Percentiles rank a stretch among this genome's conserved stretches.
phyloP scores from a whole-genome alignment of 257 asterid genomes.

The Lithospermum erythrorhizon region DNA sequence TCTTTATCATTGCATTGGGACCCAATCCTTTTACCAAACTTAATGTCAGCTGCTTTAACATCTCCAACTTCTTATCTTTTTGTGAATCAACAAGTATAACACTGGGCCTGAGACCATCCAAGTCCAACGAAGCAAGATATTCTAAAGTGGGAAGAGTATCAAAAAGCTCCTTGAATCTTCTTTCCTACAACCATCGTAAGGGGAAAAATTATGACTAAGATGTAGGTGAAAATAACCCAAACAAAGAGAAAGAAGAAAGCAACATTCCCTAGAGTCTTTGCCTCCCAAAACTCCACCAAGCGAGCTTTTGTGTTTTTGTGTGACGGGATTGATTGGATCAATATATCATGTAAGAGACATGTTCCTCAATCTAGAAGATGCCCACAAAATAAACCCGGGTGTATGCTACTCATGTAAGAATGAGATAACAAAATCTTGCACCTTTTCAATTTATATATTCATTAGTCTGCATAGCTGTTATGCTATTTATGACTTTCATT shows the following conservation, averaged over 20 bases:
- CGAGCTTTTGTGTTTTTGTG: background rate
- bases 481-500: background rate
- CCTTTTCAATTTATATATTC: too few species aligned
- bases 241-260: background rate
- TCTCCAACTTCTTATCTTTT: conserved; percentile 84
- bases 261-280: background rate
- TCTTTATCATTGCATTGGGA: conserved; percentile 64
- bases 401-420: background rate
- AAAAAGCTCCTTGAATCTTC: conserved; percentile 86
- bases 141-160: conserved; percentile 71
- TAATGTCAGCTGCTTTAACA: conserved; percentile 75
- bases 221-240: background rate
- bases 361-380: background rate
- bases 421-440: background rate
- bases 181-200: conserved; percentile 50
- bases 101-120: conserved; percentile 69
- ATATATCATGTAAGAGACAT: background rate
- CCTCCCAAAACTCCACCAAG: background rate
- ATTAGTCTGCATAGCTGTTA: background rate
- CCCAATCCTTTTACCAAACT: conserved; percentile 70
- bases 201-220: conserved; percentile 1
- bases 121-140: conserved; percentile 62
- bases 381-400: background rate
- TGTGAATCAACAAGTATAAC: conserved; percentile 74
- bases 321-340: background rate